Evolutionary conservation across 108 stramenopile species (phyloP), one percentile per base, ranked within the genome.

Genomic region (Craspedostauros australis): DNA sequence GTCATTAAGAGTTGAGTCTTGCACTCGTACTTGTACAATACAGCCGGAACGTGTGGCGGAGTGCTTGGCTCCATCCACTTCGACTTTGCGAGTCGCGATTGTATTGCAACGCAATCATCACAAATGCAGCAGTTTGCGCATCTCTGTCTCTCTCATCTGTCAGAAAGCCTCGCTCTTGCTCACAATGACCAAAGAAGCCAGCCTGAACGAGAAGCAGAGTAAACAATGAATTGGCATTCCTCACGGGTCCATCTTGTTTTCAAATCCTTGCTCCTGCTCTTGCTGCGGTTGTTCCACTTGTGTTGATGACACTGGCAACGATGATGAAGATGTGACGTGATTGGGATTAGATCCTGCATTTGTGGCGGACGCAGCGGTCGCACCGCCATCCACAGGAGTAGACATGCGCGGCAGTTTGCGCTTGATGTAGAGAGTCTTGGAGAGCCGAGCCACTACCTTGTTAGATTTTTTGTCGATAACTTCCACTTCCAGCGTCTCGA

Each of bases 361-460:
- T 43, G 41, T 43, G 11, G 20, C 22, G 41, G 41, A 43, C 41
- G 41, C 41, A 7, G 41, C 11, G 5, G 41, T 21, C 5, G 41
- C 41, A 50, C 2, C 28, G 19, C 20, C 18, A 6, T 33, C 14
- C 3, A 21, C 40, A 5, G 29, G 2, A n/a, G 18, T 50, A 15
- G 32, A 30, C n/a, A 5, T n/a, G n/a, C n/a, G n/a, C n/a, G n/a
- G n/a, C n/a, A n/a, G n/a, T n/a, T 49, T 49, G 11, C 48, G 48
- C 48, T 49, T 49, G 19, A 58, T 16, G 18, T 58, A 58, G 5
- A 21, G 12, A 34, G 50, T 58, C 46, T 58, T 58, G 22, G 18
- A 19, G 22, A 50, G 30, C 19, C 12, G 15, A 4, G 57, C 48
- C 25, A 58, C 48, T 9, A 58, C 57, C 43, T 44, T 18, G 5